Evolutionary conservation across 202 grass and related monocot genomes (phyloP).

Genomic region (Saccharum hybrid): DNA sequence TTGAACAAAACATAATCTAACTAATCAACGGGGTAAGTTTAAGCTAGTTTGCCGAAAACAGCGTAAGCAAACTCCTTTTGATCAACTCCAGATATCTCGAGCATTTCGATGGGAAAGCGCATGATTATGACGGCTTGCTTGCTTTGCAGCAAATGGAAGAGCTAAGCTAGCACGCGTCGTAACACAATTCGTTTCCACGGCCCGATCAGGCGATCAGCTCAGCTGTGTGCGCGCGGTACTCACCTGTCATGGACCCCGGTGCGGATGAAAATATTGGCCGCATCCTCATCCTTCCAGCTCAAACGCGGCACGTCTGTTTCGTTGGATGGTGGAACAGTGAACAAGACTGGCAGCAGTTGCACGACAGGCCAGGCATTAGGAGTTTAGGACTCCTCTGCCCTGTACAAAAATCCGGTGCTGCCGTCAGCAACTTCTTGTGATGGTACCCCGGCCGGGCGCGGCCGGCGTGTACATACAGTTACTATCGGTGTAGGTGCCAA

Average conservation of each 20-base stretch:
- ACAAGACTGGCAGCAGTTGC: not conserved
- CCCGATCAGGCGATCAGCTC: not conserved
- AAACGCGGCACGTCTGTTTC: not conserved
- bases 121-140: constrained; percentile 1
- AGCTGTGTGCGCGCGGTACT: not conserved
- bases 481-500: not conserved
- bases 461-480: not conserved
- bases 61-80: too few relatives aligned
- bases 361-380: not conserved
- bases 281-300: constrained; percentile 13
- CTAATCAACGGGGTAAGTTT: not conserved
- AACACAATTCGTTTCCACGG: not conserved
- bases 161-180: not conserved
- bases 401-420: not conserved
- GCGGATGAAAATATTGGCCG: constrained; percentile 19
- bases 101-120: not conserved
- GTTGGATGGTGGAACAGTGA: not conserved
- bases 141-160: not conserved
- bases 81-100: not conserved
- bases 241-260: constrained; percentile 23
- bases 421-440: not conserved
- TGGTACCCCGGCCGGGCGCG: not conserved
- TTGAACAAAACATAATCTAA: not conserved
- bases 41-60: not conserved
- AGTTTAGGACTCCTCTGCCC: too few relatives aligned